Percentiles rank a stretch among this genome's conserved stretches.
phyloP scores from a whole-genome alignment of 352 stramenopile genomes.

The Globisporangium iwayamae region DNA sequence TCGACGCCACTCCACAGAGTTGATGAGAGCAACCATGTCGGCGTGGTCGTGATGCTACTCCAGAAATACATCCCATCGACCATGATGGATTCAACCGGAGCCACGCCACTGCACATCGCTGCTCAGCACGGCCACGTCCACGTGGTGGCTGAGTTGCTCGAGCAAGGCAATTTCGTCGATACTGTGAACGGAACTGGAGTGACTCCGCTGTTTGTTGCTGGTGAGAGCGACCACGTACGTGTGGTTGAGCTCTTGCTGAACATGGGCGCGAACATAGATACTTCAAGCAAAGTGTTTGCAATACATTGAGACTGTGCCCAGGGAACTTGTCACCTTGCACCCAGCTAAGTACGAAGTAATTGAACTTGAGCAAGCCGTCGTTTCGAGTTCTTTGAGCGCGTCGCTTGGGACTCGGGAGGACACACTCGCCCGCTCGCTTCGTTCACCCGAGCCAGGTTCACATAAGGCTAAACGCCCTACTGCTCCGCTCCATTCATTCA shows the following conservation, averaged over 20 bases:
- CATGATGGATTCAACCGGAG: background rate
- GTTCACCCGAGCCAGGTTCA: background rate
- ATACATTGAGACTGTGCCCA: too few relatives aligned
- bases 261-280: background rate
- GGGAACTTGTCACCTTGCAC: background rate
- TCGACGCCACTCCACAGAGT: background rate
- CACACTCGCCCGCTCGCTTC: background rate
- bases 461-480: background rate
- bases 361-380: constrained; percentile 1
- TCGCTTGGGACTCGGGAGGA: background rate
- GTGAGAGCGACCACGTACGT: background rate
- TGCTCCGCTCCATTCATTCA: background rate
- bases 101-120: background rate
- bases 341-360: background rate
- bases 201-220: background rate
- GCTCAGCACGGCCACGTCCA: background rate
- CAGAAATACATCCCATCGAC: background rate
- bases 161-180: background rate
- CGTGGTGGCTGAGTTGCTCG: background rate
- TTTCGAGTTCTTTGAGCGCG: constrained; percentile 2
- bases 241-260: background rate
- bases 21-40: background rate
- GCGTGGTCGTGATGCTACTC: background rate
- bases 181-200: background rate
- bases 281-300: too few relatives aligned